Conservation (phyloP, 208 protist genomes). For the Strigomonas culicis region DNA sequence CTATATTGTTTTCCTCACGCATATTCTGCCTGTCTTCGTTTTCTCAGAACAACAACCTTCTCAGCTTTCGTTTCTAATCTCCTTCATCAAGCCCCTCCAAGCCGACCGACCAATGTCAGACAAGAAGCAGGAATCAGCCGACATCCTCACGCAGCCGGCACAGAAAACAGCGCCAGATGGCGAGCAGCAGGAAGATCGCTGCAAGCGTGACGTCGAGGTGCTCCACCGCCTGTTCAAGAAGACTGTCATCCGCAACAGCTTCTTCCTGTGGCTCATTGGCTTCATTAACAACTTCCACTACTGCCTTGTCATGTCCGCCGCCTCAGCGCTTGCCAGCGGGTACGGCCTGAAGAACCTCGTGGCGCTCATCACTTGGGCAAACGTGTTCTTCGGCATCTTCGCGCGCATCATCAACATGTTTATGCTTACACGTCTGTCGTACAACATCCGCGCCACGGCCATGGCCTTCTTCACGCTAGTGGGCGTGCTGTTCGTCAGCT, state of each 20-base stretch:
- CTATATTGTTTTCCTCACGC: too few species aligned
- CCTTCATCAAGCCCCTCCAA: background rate
- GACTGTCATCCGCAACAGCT: constrained; percentile 25
- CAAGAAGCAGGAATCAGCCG: background rate
- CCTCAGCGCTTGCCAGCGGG: constrained; percentile 32
- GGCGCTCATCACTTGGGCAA: constrained; percentile 66
- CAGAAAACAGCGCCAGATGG: background rate
- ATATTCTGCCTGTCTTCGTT: too few species aligned
- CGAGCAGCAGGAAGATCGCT: too few species aligned
- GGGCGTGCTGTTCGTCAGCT: constrained; percentile 78
- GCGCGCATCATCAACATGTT: constrained; percentile 75
- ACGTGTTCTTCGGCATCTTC: constrained; percentile 86
- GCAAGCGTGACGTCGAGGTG: constrained; percentile 21
- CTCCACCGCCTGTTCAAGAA: constrained; percentile 21
- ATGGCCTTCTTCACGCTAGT: constrained; percentile 40
- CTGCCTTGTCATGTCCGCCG: constrained; percentile 70
- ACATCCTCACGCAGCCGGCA: background rate
- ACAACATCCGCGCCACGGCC: constrained; percentile 67
- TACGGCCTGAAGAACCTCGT: constrained; percentile 68
- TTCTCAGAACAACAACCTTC: too few species aligned
- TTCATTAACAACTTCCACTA: constrained; percentile 93
- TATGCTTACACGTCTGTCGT: constrained; percentile 51
- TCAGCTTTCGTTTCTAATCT: background rate
- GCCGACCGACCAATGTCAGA: background rate
- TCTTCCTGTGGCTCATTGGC: constrained; percentile 60